phyloP scores from a whole-genome alignment of 2,329 filamentous ascomycete species.

The Fusarium circinatum region DNA sequence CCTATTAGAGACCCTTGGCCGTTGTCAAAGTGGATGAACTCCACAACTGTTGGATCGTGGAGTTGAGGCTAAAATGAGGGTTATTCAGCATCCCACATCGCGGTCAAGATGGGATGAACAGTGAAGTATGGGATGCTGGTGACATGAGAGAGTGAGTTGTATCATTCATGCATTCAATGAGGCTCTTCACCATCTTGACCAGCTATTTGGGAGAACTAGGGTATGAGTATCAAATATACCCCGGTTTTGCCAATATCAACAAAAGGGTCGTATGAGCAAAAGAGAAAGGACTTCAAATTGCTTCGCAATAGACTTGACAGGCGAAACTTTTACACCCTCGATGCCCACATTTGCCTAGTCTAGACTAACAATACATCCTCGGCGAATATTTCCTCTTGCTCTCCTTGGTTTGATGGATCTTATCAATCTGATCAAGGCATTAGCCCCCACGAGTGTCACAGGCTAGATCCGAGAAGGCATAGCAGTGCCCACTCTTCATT shows the following conservation, averaged over 20 bases:
- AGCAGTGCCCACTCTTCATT: constrained; percentile 28
- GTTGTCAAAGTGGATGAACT: background rate
- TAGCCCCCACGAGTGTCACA: background rate
- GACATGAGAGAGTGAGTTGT: background rate
- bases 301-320: background rate
- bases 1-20: background rate
- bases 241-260: background rate
- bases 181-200: background rate
- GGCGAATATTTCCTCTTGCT: background rate
- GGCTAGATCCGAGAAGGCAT: background rate
- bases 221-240: no score
- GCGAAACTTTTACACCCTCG: background rate
- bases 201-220: no score
- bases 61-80: constrained; percentile 3
- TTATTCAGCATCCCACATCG: constrained; percentile 3
- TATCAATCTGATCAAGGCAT: constrained; percentile 36
- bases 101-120: background rate
- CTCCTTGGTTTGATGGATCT: constrained; percentile 13
- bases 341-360: background rate
- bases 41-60: background rate
- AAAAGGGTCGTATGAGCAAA: background rate
- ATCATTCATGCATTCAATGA: background rate
- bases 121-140: background rate
- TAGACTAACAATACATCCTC: background rate
- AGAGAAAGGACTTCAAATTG: background rate